A percentile compares a stretch with the other conserved stretches of the same genome.
These are phyloP conservation scores for Vickermania spadyakhi DNA, from an alignment of 208 protist species.

Conservation along the genomic window DNA sequence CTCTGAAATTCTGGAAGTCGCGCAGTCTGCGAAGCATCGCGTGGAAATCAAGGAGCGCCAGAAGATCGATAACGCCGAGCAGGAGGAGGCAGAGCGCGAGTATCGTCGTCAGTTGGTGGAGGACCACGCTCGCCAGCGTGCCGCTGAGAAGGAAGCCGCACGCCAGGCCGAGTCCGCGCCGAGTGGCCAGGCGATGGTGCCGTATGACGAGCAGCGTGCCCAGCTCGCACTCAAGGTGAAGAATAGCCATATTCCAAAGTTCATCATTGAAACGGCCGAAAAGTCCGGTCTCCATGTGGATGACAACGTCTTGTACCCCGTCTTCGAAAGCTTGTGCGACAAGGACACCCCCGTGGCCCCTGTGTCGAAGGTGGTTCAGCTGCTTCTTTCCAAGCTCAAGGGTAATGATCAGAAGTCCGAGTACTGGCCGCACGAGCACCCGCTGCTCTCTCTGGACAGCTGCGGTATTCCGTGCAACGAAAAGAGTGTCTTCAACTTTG, in stretches of 20 bases:
- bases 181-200: not conserved
- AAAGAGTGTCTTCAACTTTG: constrained; percentile 32
- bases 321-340: constrained; percentile 33
- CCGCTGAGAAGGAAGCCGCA: not conserved
- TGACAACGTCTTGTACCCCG: constrained; percentile 22
- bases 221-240: not conserved
- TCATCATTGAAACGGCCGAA: not conserved
- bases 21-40: constrained; percentile 28
- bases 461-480: constrained; percentile 65
- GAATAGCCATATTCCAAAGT: not conserved
- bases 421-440: constrained; percentile 40
- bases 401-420: constrained; percentile 7
- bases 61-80: constrained; percentile 1
- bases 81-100: not conserved
- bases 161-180: not conserved
- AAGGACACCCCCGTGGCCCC: constrained; percentile 15
- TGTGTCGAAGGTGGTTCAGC: constrained; percentile 24
- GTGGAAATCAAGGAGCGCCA: constrained; percentile 28
- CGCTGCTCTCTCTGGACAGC: constrained; percentile 55
- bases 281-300: not conserved
- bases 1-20: constrained; percentile 29
- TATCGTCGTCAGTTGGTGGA: constrained; percentile 5
- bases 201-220: constrained; percentile 1
- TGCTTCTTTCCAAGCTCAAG: constrained; percentile 33
- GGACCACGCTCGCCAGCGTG: not conserved